phyloP scores from a whole-genome alignment of 257 asterid species.

The Salvia rosmarinus region DNA sequence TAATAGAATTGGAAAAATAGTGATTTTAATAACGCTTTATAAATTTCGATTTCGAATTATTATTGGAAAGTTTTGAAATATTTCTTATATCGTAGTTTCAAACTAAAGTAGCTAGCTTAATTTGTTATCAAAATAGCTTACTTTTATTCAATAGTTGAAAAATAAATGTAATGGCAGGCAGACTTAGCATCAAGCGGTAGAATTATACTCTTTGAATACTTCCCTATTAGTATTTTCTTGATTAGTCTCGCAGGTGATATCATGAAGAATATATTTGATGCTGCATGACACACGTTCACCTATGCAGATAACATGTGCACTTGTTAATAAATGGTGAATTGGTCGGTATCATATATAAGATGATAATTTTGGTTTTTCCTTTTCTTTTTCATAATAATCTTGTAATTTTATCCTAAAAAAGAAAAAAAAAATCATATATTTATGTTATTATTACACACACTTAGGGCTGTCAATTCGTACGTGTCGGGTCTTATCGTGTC shows the following conservation, averaged over 20 bases:
- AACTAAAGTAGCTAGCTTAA: no score
- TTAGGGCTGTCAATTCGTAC: no score
- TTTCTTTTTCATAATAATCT: no score
- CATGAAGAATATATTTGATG: constrained; percentile 24
- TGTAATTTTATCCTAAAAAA: no score
- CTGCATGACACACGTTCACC: neutral
- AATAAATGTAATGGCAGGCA: constrained; percentile 24
- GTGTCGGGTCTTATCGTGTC: no score
- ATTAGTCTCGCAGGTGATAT: neutral
- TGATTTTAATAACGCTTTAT: no score
- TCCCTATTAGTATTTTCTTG: neutral
- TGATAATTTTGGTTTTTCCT: no score
- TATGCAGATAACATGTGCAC: constrained; percentile 21
- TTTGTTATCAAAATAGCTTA: no score
- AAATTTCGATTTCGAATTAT: no score
- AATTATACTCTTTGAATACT: constrained; percentile 23
- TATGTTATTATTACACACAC: neutral
- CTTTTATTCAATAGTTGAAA: neutral
- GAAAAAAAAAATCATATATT: neutral
- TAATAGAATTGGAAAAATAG: no score
- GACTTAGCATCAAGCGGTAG: constrained; percentile 34
- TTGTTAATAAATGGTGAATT: neutral
- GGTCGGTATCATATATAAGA: neutral
- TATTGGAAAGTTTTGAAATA: no score
- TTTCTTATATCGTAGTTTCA: no score